Conservation (phyloP, 805 yeast species). For the Nakazawaea siamensis region DNA sequence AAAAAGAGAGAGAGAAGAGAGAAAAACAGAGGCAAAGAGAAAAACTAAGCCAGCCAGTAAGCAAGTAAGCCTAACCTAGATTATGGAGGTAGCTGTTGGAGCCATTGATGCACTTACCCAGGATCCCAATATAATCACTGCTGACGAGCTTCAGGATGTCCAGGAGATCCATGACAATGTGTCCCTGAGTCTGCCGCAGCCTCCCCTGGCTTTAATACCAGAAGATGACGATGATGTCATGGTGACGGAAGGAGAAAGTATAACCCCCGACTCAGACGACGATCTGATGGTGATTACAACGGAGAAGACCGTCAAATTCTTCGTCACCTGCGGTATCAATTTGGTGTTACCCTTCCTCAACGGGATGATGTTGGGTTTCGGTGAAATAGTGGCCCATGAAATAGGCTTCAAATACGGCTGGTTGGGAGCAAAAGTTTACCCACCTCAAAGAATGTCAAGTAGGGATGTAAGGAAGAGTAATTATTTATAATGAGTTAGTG, state of each 20-base stretch:
- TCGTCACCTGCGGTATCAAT: slow-evolving; percentile 58
- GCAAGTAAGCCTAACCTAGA: too few species aligned
- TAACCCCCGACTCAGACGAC: too few species aligned
- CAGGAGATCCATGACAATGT: not conserved
- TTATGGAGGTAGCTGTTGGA: not conserved
- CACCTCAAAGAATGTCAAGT: not conserved
- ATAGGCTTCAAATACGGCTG: slow-evolving; percentile 75
- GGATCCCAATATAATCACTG: slow-evolving; percentile 2
- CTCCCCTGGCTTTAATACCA: not conserved
- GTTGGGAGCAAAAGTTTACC: slow-evolving; percentile 43
- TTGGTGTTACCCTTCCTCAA: slow-evolving; percentile 80
- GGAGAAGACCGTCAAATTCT: slow-evolving; percentile 21
- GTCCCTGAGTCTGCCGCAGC: not conserved
- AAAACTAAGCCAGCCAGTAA: too few species aligned
- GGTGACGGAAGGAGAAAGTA: slow-evolving; percentile 16
- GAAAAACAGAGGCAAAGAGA: too few species aligned
- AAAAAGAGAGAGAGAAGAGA: too few species aligned
- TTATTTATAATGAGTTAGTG: too few species aligned
- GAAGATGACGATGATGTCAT: slow-evolving; percentile 13
- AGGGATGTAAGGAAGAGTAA: too few species aligned
- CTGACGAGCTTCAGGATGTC: slow-evolving; percentile 1
- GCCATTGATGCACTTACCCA: not conserved
- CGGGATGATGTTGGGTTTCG: slow-evolving; percentile 94
- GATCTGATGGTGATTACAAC: not conserved
- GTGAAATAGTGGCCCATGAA: slow-evolving; percentile 91